Base-by-base conservation (phyloP, 208 protist genomes). In the Wallacemonas sp. region DNA sequence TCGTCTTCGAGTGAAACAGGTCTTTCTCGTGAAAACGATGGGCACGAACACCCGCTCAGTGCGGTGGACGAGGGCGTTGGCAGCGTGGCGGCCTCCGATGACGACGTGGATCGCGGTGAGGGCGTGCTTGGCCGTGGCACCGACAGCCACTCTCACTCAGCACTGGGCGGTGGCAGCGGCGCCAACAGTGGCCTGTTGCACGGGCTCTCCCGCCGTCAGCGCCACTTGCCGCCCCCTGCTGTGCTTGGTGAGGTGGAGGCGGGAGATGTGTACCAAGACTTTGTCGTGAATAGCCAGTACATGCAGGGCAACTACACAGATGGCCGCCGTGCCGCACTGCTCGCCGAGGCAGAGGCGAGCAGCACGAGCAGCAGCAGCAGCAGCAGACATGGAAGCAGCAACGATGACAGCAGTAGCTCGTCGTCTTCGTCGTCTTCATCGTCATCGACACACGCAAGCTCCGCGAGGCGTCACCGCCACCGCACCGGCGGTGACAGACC, bases 221-320 rank as follows among this genome's bases (percentile, higher is more conserved):
- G 50, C 17, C 50, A 57, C 19, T 19, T 57, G 3, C 50, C 50
- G 30, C 50, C 50, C 5, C 30, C 50, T 3, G 9, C 19, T 4
- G 50, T 39, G 4, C 50, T 57, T n/a, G 50, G 50, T 32, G 55
- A 32, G 3, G 66, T 27, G 12, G 60, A 39, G 9, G 65, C 39
- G 3, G 69, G 66, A 3, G 67, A 79, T 0, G 66, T 67, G 32
- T 87, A 87, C 41, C 72, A 87, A 46, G 77, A 83, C 52, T 87
- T 87, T 62, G 81, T 87, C 29, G 77, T 83, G 17, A 87, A 87
- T 66, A 65, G 44, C 46, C 60, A 64, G 33, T 87, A 79, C 64
- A 61, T 87, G 39, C 39, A 59, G 38, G 81, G 74, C 30, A 78
- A 84, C 71, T 83, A 84, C 68, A 71, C 61, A 0, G 81, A 87